Percentiles rank a stretch among this genome's conserved stretches.
phyloP scores from a whole-genome alignment of 257 asterid genomes.

The Phtheirospermum japonicum region DNA sequence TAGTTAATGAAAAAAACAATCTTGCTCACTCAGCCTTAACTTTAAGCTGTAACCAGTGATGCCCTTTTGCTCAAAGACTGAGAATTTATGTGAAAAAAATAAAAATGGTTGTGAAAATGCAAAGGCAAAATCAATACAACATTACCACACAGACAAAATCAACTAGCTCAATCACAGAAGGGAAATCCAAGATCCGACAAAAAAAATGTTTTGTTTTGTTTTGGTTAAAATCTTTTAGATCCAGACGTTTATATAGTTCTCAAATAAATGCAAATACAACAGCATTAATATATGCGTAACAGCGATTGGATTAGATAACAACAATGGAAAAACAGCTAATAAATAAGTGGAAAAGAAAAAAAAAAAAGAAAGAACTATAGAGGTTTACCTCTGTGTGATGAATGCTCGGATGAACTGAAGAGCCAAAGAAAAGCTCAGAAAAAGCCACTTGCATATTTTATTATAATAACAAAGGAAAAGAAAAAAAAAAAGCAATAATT shows the following conservation, averaged over 20 bases:
- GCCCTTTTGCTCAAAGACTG: slow-evolving; percentile 25
- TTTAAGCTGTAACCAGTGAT: slow-evolving; percentile 19
- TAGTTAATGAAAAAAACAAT: slow-evolving; percentile 10
- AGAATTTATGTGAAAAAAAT: not conserved
- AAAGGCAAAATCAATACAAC: slow-evolving; percentile 31
- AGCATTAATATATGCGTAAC: slow-evolving; percentile 21
- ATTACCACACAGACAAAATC: slow-evolving; percentile 16
- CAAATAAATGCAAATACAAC: slow-evolving; percentile 19
- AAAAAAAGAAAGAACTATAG: slow-evolving; percentile 20
- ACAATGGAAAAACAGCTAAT: not conserved
- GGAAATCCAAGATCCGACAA: slow-evolving; percentile 36
- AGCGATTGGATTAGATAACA: slow-evolving; percentile 27
- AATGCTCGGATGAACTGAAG: slow-evolving; percentile 41
- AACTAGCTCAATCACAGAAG: slow-evolving; percentile 25
- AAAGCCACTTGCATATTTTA: slow-evolving; percentile 37
- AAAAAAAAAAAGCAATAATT: not conserved
- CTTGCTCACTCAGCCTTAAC: slow-evolving; percentile 25
- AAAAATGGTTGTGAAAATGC: slow-evolving; percentile 23
- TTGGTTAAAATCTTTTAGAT: slow-evolving; percentile 25
- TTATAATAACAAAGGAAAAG: slow-evolving; percentile 18
- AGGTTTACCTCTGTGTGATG: slow-evolving; percentile 37
- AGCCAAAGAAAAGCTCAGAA: slow-evolving; percentile 42
- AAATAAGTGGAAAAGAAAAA: not conserved
- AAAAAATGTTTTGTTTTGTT: not conserved
- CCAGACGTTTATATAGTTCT: slow-evolving; percentile 24